Percentiles rank a stretch among this genome's conserved stretches.
Conservation (phyloP, 352 stramenopile genomes). For the Phytophthora podocarpi region DNA sequence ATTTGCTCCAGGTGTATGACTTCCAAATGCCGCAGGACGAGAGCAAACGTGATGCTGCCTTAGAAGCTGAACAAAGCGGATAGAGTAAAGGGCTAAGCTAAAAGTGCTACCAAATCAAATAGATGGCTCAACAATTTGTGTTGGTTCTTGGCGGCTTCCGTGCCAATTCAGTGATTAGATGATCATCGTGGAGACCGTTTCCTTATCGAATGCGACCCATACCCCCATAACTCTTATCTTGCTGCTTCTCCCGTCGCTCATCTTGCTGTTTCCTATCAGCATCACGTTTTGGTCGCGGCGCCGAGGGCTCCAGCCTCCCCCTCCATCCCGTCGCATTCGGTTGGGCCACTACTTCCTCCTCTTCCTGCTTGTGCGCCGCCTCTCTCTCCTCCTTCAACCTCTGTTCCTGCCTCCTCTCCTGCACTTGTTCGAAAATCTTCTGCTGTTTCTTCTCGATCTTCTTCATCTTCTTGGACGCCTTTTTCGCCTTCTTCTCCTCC, state of each 20-base stretch:
- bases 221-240: conserved; percentile 60
- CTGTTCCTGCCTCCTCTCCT: conserved; percentile 43
- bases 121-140: background rate
- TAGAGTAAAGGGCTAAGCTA: too few relatives aligned
- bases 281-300: conserved; percentile 13
- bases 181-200: background rate
- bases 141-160: too few relatives aligned
- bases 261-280: conserved; percentile 15
- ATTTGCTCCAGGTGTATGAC: conserved; percentile 56
- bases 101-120: background rate
- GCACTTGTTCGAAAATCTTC: conserved; percentile 54
- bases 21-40: conserved; percentile 29
- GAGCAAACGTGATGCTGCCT: background rate
- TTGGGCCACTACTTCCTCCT: conserved; percentile 1
- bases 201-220: conserved; percentile 58
- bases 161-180: background rate
- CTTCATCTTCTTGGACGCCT: conserved; percentile 49
- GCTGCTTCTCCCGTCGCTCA: conserved; percentile 8
- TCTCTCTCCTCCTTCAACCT: conserved; percentile 34
- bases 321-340: conserved; percentile 71
- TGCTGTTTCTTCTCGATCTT: conserved; percentile 63
- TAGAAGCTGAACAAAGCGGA: too few relatives aligned
- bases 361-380: conserved; percentile 3
- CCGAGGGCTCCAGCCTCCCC: conserved; percentile 59
- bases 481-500: conserved; percentile 61